phyloP scores from a whole-genome alignment of 2,329 filamentous ascomycete species.

The Epichloe gansuensis region DNA sequence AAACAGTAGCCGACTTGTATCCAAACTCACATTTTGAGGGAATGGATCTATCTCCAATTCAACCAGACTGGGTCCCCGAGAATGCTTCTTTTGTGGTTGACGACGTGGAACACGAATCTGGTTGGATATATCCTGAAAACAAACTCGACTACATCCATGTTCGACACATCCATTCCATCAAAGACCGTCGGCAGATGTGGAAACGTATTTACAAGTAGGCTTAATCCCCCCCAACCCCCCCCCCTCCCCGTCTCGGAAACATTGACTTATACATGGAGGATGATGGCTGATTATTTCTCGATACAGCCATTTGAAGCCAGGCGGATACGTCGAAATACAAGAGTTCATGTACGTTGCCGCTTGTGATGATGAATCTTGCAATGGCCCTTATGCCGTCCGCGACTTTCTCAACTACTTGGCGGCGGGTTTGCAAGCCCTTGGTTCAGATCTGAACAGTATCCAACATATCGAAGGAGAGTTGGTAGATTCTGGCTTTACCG shows the following conservation, averaged over 20 bases:
- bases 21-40: slow-evolving; percentile 31
- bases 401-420: slow-evolving; percentile 31
- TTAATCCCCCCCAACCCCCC: neutral
- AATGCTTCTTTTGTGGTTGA: slow-evolving; percentile 40
- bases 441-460: slow-evolving; percentile 30
- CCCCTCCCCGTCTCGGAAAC: neutral
- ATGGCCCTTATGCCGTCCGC: slow-evolving; percentile 31
- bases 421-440: slow-evolving; percentile 27
- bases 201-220: slow-evolving; percentile 29
- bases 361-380: slow-evolving; percentile 32
- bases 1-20: slow-evolving; percentile 33
- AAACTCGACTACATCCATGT: slow-evolving; percentile 37
- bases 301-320: slow-evolving; percentile 35
- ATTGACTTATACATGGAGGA: neutral
- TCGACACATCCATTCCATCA: slow-evolving; percentile 33
- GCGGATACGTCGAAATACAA: slow-evolving; percentile 37
- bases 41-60: slow-evolving; percentile 39
- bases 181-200: slow-evolving; percentile 28
- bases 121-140: slow-evolving; percentile 33
- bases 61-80: slow-evolving; percentile 36
- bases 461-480: slow-evolving; percentile 23
- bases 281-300: neutral
- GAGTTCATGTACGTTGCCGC: slow-evolving; percentile 29
- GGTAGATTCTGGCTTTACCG: slow-evolving; percentile 27
- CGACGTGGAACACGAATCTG: slow-evolving; percentile 37